A percentile compares a stretch with the other conserved stretches of the same genome.
These are phyloP conservation scores for Phytophthora melonis DNA, from an alignment of 352 stramenopile genomes.

Conservation along the genomic window DNA sequence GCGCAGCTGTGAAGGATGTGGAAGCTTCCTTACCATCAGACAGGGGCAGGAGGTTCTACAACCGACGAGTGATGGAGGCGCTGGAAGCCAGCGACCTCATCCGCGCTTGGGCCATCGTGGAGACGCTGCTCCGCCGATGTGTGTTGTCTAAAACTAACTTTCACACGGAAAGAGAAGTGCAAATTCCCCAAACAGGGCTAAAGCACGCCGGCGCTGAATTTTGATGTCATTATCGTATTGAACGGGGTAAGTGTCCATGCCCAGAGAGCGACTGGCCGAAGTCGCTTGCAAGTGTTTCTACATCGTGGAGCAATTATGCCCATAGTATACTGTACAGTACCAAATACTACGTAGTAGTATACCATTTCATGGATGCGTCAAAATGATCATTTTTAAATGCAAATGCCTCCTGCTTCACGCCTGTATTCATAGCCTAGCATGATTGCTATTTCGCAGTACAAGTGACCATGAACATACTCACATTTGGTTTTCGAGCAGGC, in stretches of 20 bases:
- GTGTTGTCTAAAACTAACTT: no score
- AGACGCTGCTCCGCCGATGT: conserved; percentile 35
- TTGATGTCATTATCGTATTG: no score
- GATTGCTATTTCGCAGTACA: background rate
- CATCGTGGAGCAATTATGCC: no score
- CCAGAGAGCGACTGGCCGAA: no score
- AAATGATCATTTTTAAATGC: conserved; percentile 28
- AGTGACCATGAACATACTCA: conserved; percentile 11
- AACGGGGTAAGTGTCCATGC: no score
- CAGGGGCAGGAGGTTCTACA: conserved; percentile 58
- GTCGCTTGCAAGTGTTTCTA: no score
- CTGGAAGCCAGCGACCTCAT: conserved; percentile 43
- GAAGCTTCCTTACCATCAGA: conserved; percentile 27
- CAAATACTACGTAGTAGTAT: no score
- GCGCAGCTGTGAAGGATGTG: conserved; percentile 21
- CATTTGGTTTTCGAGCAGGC: conserved; percentile 56
- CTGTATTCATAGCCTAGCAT: background rate
- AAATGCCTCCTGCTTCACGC: background rate
- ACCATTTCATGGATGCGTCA: no score
- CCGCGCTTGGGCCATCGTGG: conserved; percentile 40
- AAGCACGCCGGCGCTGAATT: no score
- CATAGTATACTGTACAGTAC: no score
- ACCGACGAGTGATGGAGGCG: conserved; percentile 43
- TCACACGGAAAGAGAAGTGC: no score
- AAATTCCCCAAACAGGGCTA: no score